Evolutionary conservation across 1,284 basidiomycete genomes (phyloP).

Genomic region (Omphalotus olearius): DNA sequence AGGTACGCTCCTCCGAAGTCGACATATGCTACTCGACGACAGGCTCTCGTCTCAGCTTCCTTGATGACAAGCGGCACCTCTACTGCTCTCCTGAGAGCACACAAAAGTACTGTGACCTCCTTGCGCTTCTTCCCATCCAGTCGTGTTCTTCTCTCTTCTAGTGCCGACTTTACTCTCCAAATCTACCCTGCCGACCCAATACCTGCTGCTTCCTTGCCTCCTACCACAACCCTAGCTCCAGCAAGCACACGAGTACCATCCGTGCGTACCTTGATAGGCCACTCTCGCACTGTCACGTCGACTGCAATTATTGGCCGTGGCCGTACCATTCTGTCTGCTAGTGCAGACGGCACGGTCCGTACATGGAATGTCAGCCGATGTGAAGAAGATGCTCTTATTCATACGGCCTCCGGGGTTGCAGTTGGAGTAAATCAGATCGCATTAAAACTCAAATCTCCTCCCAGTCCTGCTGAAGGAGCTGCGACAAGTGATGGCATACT

Average conservation of each 20-base stretch:
- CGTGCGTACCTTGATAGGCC: slow-evolving; percentile 63
- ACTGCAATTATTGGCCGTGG: slow-evolving; percentile 63
- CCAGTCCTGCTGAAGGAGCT: slow-evolving; percentile 33
- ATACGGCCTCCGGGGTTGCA: slow-evolving; percentile 28
- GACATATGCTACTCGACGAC: slow-evolving; percentile 17
- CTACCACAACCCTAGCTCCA: slow-evolving; percentile 2
- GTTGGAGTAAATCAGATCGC: slow-evolving; percentile 40
- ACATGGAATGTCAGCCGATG: slow-evolving; percentile 72
- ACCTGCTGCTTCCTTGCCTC: slow-evolving; percentile 19
- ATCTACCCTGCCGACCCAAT: slow-evolving; percentile 57
- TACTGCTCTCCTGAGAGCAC: slow-evolving; percentile 28
- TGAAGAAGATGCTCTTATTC: slow-evolving; percentile 34
- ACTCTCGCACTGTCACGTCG: slow-evolving; percentile 59
- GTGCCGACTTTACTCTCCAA: slow-evolving; percentile 57
- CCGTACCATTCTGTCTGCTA: slow-evolving; percentile 56
- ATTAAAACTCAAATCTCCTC: slow-evolving; percentile 19
- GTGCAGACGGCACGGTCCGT: slow-evolving; percentile 66
- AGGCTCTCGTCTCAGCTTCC: slow-evolving; percentile 1
- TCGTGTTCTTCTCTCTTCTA: slow-evolving; percentile 56
- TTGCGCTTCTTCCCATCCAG: slow-evolving; percentile 64
- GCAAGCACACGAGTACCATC: slow-evolving; percentile 29
- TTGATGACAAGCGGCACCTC: not conserved
- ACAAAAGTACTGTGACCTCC: slow-evolving; percentile 52
- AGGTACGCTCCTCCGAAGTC: slow-evolving; percentile 16
- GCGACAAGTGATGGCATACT: slow-evolving; percentile 32